phyloP scores from a whole-genome alignment of 176 grass and related monocot genomes.

The Oryza australiensis region DNA sequence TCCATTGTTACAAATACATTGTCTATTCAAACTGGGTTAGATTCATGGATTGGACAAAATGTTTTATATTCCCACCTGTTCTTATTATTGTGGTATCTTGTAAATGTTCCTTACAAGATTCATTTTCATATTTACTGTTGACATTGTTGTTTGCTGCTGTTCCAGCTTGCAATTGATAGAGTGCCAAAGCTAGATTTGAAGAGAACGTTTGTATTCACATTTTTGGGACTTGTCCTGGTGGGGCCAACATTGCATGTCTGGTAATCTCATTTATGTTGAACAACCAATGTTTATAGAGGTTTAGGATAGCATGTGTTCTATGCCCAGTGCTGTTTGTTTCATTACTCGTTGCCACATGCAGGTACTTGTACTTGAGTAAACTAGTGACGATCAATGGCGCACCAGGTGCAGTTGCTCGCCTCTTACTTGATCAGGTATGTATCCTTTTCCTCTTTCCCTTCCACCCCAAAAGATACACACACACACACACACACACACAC shows the following conservation, averaged over 20 bases:
- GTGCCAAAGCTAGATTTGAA: conserved; percentile 67
- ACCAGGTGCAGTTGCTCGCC: conserved; percentile 64
- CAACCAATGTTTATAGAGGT: background rate
- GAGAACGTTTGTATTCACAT: conserved; percentile 84
- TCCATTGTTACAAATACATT: too few relatives aligned
- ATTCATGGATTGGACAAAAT: background rate
- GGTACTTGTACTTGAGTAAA: conserved; percentile 95
- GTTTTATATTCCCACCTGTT: background rate
- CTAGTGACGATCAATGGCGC: conserved; percentile 60
- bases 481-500: too few relatives aligned
- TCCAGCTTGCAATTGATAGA: conserved; percentile 70
- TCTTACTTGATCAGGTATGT: conserved; percentile 84
- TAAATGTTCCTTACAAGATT: background rate
- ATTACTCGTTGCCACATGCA: conserved; percentile 30
- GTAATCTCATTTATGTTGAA: conserved; percentile 46
- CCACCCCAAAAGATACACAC: background rate
- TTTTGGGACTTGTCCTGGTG: conserved; percentile 78
- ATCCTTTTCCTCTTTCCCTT: background rate
- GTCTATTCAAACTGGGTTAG: background rate
- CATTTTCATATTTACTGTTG: background rate
- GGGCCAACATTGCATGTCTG: conserved; percentile 80
- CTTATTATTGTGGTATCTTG: background rate
- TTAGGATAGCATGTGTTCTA: background rate
- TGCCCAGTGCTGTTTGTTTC: conserved; percentile 28
- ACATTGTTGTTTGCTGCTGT: conserved; percentile 1